Evolutionary conservation across 2,329 filamentous ascomycete species (phyloP).

Genomic region (Xylariaceae sp.): DNA sequence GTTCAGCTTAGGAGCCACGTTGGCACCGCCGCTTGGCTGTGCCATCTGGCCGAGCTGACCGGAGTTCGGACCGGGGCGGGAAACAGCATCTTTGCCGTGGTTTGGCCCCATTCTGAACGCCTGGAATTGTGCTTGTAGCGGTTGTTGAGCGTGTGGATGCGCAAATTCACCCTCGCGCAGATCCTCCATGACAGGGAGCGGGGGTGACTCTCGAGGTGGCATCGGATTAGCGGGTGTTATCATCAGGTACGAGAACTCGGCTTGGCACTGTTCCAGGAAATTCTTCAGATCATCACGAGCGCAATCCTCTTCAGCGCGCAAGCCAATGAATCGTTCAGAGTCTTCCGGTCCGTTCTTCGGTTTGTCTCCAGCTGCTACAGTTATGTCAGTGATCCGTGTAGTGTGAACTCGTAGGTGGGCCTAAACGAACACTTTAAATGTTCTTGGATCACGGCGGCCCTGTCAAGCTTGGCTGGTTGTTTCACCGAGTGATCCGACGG

Average conservation of each 20-base stretch:
- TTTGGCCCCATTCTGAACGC: slow-evolving; percentile 45
- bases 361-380: slow-evolving; percentile 40
- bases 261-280: slow-evolving; percentile 60
- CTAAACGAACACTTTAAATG: slow-evolving; percentile 47
- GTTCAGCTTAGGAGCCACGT: slow-evolving; percentile 31
- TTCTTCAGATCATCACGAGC: slow-evolving; percentile 49
- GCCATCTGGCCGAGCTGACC: slow-evolving; percentile 53
- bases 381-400: slow-evolving; percentile 11
- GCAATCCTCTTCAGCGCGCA: slow-evolving; percentile 36
- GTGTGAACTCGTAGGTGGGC: slow-evolving; percentile 8
- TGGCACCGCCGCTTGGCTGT: slow-evolving; percentile 34
- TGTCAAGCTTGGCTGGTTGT: slow-evolving; percentile 34
- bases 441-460: slow-evolving; percentile 50
- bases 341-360: slow-evolving; percentile 35
- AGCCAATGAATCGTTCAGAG: slow-evolving; percentile 34
- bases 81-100: slow-evolving; percentile 48
- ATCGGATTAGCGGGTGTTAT: slow-evolving; percentile 60
- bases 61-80: slow-evolving; percentile 48
- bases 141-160: slow-evolving; percentile 38
- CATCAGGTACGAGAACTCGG: slow-evolving; percentile 64
- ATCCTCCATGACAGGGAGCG: slow-evolving; percentile 54
- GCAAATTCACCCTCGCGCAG: slow-evolving; percentile 52
- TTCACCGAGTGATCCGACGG: slow-evolving; percentile 44
- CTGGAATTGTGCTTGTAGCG: slow-evolving; percentile 33
- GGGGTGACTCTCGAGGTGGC: slow-evolving; percentile 58